Conservation (phyloP, 2,329 filamentous ascomycete species). For the Aspergillus sp. region DNA sequence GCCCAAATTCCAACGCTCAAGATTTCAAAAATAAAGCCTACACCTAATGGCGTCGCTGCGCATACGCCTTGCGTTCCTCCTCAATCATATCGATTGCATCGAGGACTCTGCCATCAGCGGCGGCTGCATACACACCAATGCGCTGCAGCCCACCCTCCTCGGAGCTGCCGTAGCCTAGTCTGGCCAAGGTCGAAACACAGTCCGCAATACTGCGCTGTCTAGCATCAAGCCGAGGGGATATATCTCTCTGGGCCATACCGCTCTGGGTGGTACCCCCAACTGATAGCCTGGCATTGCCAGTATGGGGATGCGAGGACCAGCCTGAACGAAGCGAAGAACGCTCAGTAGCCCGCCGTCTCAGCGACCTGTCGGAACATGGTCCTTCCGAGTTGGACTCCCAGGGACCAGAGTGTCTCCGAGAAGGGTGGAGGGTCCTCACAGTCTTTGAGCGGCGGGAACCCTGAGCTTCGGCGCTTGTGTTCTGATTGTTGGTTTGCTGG, state of each 20-base stretch:
- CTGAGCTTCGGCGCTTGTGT: neutral
- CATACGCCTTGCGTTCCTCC: constrained; percentile 47
- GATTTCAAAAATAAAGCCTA: constrained; percentile 7
- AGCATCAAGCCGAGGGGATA: neutral
- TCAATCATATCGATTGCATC: constrained; percentile 53
- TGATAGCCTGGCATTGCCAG: neutral
- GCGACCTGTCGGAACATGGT: neutral
- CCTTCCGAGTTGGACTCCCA: constrained; percentile 19
- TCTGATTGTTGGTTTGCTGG: neutral
- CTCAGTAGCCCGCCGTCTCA: constrained; percentile 33
- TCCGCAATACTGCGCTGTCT: constrained; percentile 26
- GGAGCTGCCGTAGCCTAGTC: constrained; percentile 42
- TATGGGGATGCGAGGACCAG: neutral
- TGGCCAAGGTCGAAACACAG: constrained; percentile 41
- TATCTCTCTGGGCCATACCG: neutral
- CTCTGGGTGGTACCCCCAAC: neutral
- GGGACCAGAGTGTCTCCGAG: constrained; percentile 6
- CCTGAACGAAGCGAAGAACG: constrained; percentile 16
- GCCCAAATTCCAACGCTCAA: neutral
- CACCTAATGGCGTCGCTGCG: constrained; percentile 21
- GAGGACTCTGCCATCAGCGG: constrained; percentile 41
- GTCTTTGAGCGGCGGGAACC: constrained; percentile 1
- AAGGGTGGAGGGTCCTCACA: constrained; percentile 3
- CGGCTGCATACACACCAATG: constrained; percentile 46
- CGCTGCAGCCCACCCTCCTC: constrained; percentile 37